These are phyloP conservation scores for Aspergillus egyptiacus DNA, from an alignment of 495 filamentous ascomycete species.

Conservation along the genomic window DNA sequence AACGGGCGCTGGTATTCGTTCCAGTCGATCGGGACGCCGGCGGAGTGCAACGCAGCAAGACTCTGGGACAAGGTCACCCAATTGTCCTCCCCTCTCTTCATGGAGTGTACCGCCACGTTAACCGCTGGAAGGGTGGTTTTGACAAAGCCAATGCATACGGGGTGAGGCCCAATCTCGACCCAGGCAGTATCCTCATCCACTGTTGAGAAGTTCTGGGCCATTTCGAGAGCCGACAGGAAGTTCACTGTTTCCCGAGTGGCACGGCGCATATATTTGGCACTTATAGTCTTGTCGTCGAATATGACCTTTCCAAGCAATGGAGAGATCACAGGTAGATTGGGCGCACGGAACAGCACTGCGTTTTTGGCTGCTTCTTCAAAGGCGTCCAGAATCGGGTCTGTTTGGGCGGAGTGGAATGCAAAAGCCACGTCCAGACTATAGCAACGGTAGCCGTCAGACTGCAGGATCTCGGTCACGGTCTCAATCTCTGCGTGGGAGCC, in stretches of 20 bases:
- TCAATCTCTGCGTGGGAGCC: conserved; percentile 42
- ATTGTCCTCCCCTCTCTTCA: conserved; percentile 32
- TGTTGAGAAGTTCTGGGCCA: conserved; percentile 12
- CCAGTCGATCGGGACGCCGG: conserved; percentile 58
- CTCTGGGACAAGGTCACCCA: conserved; percentile 53
- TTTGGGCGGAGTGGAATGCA: conserved; percentile 51
- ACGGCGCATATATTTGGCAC: conserved; percentile 22
- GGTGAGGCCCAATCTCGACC: conserved; percentile 38
- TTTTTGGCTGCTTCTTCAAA: conserved; percentile 31
- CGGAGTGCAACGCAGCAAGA: conserved; percentile 48
- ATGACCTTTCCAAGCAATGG: conserved; percentile 22
- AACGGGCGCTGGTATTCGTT: conserved; percentile 41
- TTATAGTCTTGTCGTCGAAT: conserved; percentile 18
- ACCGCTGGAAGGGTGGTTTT: conserved; percentile 16
- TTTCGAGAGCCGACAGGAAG: conserved; percentile 21
- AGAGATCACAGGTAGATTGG: conserved; percentile 26
- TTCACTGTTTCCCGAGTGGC: conserved; percentile 25
- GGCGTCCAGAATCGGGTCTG: conserved; percentile 43
- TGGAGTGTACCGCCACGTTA: conserved; percentile 40
- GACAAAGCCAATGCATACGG: conserved; percentile 27
- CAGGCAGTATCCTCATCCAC: conserved; percentile 24
- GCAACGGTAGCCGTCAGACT: conserved; percentile 18
- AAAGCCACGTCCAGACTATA: conserved; percentile 43
- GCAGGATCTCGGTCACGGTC: not conserved
- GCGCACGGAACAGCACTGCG: conserved; percentile 31